A percentile compares a stretch with the other conserved stretches of the same genome.
Conservation (phyloP, 164 flowering plant genomes). For the Chimonanthus salicifolius region DNA sequence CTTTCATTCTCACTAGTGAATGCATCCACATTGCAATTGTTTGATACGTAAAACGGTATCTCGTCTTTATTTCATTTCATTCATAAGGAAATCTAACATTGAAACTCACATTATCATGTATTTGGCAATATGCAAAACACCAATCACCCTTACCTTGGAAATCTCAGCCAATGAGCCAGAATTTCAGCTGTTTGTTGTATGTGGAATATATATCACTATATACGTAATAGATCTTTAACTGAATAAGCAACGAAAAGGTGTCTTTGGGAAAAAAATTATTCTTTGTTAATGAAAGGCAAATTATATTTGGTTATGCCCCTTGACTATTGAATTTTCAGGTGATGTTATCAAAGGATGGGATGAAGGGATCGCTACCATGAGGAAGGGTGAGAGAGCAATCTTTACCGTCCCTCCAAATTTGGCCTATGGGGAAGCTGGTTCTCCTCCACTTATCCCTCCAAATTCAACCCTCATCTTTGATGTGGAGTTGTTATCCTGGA, state of each 20-base stretch:
- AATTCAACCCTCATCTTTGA: conserved; percentile 38
- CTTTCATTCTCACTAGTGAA: too few relatives aligned
- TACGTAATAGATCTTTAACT: not conserved
- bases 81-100: too few relatives aligned
- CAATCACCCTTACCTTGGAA: too few relatives aligned
- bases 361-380: conserved; percentile 56
- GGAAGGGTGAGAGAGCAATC: conserved; percentile 50
- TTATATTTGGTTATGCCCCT: not conserved
- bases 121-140: too few relatives aligned
- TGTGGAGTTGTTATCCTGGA: conserved; percentile 50
- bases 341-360: conserved; percentile 59
- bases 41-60: too few relatives aligned
- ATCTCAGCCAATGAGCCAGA: not conserved
- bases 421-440: conserved; percentile 48
- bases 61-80: too few relatives aligned
- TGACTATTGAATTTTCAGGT: conserved; percentile 23
- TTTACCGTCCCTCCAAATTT: conserved; percentile 44
- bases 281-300: not conserved
- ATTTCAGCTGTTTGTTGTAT: not conserved
- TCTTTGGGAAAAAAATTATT: not conserved
- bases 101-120: too few relatives aligned
- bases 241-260: not conserved
- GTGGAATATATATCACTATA: not conserved
- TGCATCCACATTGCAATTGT: too few relatives aligned
- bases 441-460: conserved; percentile 40